Base-by-base conservation (phyloP, 169 alveolate species). In the Plasmodium knowlesi region DNA sequence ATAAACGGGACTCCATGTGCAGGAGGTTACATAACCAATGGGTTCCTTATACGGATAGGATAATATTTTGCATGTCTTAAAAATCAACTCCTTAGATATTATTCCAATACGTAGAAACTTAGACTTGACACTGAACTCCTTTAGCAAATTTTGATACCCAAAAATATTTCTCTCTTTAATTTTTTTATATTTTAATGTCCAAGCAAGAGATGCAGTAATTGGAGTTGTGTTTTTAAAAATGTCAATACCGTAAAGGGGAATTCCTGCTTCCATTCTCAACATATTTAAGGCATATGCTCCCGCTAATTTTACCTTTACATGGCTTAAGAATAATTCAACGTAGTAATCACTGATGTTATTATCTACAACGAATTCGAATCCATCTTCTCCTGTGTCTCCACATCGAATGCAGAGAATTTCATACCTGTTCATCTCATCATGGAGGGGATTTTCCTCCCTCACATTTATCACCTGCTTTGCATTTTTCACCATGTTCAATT, bases 321-420 rank as follows among this genome's bases (percentile, higher is more conserved):
- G 96, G 28, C 61, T 78, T 82, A 86, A 34, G 61, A 96, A 95
- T 71, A 92, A 88, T 93, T 92, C 57, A 16, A 70, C 82, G 70
- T 82, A 85, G 14, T 39, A 61, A 67, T 50, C 67, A 30, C 92
- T 85, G 28, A 82, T 81, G 71, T 71, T 92, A 37, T 86, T 71
- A 71, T 94, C 95, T 61, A 92, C 94, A 16, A 96, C 41, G 76
- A 96, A 71, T 93, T 96, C 97, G 76, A 93, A 92, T 4, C 97
- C 97, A 43, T 96, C 97, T 79, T 96, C 97, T n/a, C 96, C 97
- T 0, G 95, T 95, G 71, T 96, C 97, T n/a, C 96, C 93, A 32
- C 93, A 82, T 53, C 96, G 70, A 43, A 85, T 50, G 22, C 97
- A 92, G 8, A 70, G 50, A 16, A 96, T 85, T 79, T 70, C 85